phyloP scores from a whole-genome alignment of 345 rosid species.

The Eucalyptus dawsonii region DNA sequence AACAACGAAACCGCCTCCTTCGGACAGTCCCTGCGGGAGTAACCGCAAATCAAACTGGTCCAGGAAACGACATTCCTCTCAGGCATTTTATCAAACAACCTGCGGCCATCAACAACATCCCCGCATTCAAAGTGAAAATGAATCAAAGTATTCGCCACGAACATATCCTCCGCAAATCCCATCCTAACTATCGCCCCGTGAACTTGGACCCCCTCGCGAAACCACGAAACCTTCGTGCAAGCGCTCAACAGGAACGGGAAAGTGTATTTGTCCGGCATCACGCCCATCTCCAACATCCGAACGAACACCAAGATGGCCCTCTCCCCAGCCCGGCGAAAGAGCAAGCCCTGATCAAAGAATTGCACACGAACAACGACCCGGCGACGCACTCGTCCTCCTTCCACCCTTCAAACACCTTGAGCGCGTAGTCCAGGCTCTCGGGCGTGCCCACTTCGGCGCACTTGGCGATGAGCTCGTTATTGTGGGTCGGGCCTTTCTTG shows the following conservation, averaged over 20 bases:
- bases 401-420: constrained; percentile 20
- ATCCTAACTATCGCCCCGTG: constrained; percentile 35
- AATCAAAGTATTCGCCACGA: constrained; percentile 40
- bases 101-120: constrained; percentile 23
- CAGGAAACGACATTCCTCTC: constrained; percentile 55
- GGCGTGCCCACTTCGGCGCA: constrained; percentile 32
- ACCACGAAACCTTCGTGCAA: constrained; percentile 30
- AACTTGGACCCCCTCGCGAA: constrained; percentile 31
- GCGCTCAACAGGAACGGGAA: constrained; percentile 51
- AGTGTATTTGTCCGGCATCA: constrained; percentile 44
- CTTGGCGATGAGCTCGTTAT: constrained; percentile 19
- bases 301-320: constrained; percentile 26
- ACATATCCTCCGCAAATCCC: constrained; percentile 31
- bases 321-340: constrained; percentile 26
- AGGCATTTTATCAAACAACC: constrained; percentile 50
- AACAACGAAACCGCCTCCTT: constrained; percentile 46
- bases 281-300: constrained; percentile 20
- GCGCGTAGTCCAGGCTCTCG: constrained; percentile 45
- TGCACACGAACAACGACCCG: constrained; percentile 36
- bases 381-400: constrained; percentile 5
- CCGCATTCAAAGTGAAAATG: constrained; percentile 52
- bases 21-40: constrained; percentile 21
- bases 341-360: constrained; percentile 45
- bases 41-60: constrained; percentile 67
- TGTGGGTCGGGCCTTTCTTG: constrained; percentile 15